Base-by-base conservation (phyloP, 768 basidiomycete species). In the Suillus weaverae region DNA sequence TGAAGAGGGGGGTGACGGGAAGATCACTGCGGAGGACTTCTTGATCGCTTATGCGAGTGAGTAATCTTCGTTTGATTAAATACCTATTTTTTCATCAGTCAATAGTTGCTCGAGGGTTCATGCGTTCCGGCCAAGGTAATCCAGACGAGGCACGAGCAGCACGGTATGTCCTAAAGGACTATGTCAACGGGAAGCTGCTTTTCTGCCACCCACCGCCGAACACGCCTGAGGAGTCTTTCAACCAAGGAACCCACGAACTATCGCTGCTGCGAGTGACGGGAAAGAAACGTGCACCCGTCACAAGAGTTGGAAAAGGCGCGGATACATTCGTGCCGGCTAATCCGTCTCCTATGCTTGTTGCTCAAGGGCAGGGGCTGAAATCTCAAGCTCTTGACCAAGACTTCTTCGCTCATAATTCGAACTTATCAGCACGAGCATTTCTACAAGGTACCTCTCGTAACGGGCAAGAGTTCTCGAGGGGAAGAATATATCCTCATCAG, bases 81-180 rank as follows among this genome's bases (percentile, higher is more conserved):
- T 53, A n/a, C 46, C 67, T 68, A 39, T 72, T 59, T 36, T 55
- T 33, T 68, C 71, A 73, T 67, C 30, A n/a, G 44, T 33, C 66
- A 26, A 3, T 67, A 99, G 97, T 99, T 71, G 97, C 88, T 35
- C 83, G 97, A 69, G 97, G 97, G 39, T 97, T 91, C 77, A 92
- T 89, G 72, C 88, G 97, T 44, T 88, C 95, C 1, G 94, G 97
- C 1, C 94, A 96, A 79, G 97, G 97, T 50, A 97, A 96, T 77
- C 96, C 97, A 11, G 97, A 99, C 73, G 95, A 98, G 73, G 94
- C 97, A 36, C 89, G 95, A 60, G 87, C 97, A 0, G 94, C 97
- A 18, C 88, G 97, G 64, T 90, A 91, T 72, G 82, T 99, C 63
- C 83, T 99, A 57, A 99, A 99, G 76, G 97, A 99, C 78, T 99